phyloP scores from a whole-genome alignment of 805 yeast species.

The Ogataea parapolymorpha region DNA sequence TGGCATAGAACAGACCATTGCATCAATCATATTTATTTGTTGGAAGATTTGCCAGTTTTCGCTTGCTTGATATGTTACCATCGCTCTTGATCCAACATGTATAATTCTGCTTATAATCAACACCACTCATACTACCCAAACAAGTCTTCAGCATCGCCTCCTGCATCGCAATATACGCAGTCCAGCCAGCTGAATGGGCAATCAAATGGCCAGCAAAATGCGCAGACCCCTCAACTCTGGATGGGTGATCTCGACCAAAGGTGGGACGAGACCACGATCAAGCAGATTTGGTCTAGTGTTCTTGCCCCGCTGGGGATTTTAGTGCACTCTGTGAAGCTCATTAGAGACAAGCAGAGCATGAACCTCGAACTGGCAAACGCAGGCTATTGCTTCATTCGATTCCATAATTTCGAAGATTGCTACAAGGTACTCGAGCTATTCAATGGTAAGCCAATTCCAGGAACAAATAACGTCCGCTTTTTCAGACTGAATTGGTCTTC shows the following conservation, averaged over 20 bases:
- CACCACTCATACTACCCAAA: conserved; percentile 1
- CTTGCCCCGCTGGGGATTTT: conserved; percentile 54
- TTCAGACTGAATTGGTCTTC: conserved; percentile 83
- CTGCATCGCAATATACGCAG: neutral
- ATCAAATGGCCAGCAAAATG: conserved; percentile 8
- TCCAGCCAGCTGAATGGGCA: neutral
- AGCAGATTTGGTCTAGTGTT: conserved; percentile 59
- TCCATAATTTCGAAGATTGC: conserved; percentile 58
- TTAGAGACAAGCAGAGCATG: conserved; percentile 54
- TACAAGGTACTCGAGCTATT: conserved; percentile 56
- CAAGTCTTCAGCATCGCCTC: neutral
- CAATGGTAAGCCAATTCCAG: conserved; percentile 71
- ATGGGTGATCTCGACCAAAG: conserved; percentile 90
- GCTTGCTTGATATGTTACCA: conserved; percentile 5
- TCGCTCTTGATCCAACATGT: conserved; percentile 5
- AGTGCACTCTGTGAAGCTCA: conserved; percentile 57
- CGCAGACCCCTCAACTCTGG: conserved; percentile 51
- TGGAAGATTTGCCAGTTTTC: neutral
- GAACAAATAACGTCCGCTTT: conserved; percentile 46
- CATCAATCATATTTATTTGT: neutral
- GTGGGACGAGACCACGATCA: conserved; percentile 72
- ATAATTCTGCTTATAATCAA: conserved; percentile 2
- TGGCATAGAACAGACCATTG: neutral
- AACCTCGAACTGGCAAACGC: conserved; percentile 42
- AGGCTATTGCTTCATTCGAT: conserved; percentile 83